Base-by-base conservation (phyloP, 306 rosid species). In the Gastrolobium bilobum region DNA sequence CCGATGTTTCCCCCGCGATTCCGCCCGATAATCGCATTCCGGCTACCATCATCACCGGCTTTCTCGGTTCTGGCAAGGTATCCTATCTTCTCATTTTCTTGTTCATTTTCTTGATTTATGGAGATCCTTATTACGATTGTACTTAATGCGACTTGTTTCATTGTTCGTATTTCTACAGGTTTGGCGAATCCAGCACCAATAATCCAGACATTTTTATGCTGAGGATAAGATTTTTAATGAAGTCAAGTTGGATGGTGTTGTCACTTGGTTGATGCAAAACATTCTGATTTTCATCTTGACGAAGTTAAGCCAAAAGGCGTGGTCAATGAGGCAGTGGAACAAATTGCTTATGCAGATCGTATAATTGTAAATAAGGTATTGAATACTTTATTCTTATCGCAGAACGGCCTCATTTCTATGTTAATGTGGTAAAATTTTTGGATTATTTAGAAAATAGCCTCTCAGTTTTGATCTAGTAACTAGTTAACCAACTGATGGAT, bases 121-220 rank as follows among this genome's bases (percentile, higher is more conserved):
- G 26, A 20, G 26, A 20, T 20, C 0, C 26, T 53, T 30, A 56
- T 11, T 35, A 3, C 4, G 44, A 13, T 75, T 60, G 54, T n/a
- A 29, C 31, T 2, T 44, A 4, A 37, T 72, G 61, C 43, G 53
- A 68, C 42, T 74, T 74, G 44, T 48, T 57, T 52, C 35, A 10
- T 71, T 38, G 74, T 65, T 79, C 37, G 56, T 40, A 34, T 48
- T 31, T 78, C 47, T 66, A 38, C 73, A 95, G 99, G 99, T 72
- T 89, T 95, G 94, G 98, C 99, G 2, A 95, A 95, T 83, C 99
- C 99, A 3, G 87, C 99, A 26, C 99, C 97, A 10, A 95, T 95
- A 79, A 92, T 95, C 68, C 98, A 95, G 86, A 95, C 99, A 63
- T 95, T 95, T n/a, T 77, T 95, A 95, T 78, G 98, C 98, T 0